A percentile compares a stretch with the other conserved stretches of the same genome.
These are phyloP conservation scores for Gymnopilus dilepis DNA, from an alignment of 768 basidiomycete genomes.

Conservation along the genomic window DNA sequence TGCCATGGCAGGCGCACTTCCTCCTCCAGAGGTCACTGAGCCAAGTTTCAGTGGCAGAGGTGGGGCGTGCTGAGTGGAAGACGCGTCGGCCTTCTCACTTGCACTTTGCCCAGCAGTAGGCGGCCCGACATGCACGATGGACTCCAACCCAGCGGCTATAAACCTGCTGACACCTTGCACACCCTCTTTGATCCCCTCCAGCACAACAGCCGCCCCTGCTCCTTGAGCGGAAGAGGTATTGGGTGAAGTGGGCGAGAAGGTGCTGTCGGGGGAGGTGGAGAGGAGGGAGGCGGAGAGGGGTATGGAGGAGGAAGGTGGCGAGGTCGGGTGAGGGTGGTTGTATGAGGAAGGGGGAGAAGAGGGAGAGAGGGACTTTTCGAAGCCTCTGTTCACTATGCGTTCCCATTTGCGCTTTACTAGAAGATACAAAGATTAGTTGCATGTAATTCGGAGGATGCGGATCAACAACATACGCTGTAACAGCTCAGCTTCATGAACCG, in stretches of 20 bases:
- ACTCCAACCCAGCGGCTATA: slow-evolving; percentile 51
- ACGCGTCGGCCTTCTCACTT: not conserved
- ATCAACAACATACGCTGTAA: slow-evolving; percentile 51
- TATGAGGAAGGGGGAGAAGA: slow-evolving; percentile 13
- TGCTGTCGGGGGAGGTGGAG: slow-evolving; percentile 1
- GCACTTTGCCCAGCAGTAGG: not conserved
- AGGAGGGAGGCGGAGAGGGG: slow-evolving; percentile 1
- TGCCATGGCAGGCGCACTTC: too few relatives aligned
- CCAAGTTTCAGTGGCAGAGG: not conserved
- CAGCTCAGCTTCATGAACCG: slow-evolving; percentile 74
- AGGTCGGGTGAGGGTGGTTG: not conserved
- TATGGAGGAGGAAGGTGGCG: slow-evolving; percentile 13
- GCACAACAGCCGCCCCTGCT: slow-evolving; percentile 38
- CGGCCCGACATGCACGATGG: slow-evolving; percentile 21
- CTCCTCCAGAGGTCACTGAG: not conserved
- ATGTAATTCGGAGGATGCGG: too few relatives aligned
- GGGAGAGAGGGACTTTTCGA: slow-evolving; percentile 39
- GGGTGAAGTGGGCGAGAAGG: slow-evolving; percentile 3
- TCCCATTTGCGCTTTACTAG: slow-evolving; percentile 87
- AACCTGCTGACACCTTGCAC: slow-evolving; percentile 64
- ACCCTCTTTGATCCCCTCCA: slow-evolving; percentile 70
- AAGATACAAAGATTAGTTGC: not conserved
- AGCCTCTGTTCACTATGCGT: slow-evolving; percentile 71
- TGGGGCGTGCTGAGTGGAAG: not conserved
- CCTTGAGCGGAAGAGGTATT: slow-evolving; percentile 22